Evolutionary conservation across 805 yeast species (phyloP).

Genomic region (Candida nanaspora): DNA sequence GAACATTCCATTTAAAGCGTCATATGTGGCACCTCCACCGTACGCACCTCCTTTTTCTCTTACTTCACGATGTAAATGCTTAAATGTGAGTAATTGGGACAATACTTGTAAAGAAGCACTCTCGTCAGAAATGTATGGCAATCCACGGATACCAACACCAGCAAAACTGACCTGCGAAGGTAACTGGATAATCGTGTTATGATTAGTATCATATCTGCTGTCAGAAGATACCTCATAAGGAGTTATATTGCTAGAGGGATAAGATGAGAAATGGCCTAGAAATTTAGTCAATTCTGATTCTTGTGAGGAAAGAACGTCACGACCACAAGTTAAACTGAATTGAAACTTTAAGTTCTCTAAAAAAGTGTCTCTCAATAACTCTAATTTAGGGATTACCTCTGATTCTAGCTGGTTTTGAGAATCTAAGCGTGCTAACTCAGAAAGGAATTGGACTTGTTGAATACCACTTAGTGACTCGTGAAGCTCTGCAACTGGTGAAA

Average conservation of each 20-base stretch:
- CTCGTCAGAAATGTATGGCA: constrained; percentile 59
- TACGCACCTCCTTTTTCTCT: constrained; percentile 97
- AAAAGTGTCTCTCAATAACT: constrained; percentile 39
- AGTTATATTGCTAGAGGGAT: background rate
- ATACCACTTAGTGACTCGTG: constrained; percentile 68
- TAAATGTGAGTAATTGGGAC: constrained; percentile 73
- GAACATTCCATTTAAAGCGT: constrained; percentile 73
- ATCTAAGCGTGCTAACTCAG: constrained; percentile 48
- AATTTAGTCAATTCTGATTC: constrained; percentile 31
- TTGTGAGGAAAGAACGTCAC: constrained; percentile 28
- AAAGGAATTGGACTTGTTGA: constrained; percentile 65
- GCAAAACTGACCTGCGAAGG: constrained; percentile 90
- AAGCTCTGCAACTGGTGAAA: constrained; percentile 54
- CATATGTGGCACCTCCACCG: constrained; percentile 89
- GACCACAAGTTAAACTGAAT: constrained; percentile 54
- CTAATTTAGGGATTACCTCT: constrained; percentile 60
- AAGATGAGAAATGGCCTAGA: constrained; percentile 3
- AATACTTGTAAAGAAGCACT: constrained; percentile 83
- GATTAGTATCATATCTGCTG: background rate
- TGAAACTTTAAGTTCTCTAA: constrained; percentile 36
- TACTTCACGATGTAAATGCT: constrained; percentile 78
- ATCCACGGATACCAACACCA: constrained; percentile 60
- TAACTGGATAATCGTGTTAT: constrained; percentile 49
- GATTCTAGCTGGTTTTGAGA: constrained; percentile 40
- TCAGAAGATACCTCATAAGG: constrained; percentile 7